Evolutionary conservation across 345 rosid species (phyloP), one percentile per base, ranked within the genome.

Genomic region (Populus tremula): DNA sequence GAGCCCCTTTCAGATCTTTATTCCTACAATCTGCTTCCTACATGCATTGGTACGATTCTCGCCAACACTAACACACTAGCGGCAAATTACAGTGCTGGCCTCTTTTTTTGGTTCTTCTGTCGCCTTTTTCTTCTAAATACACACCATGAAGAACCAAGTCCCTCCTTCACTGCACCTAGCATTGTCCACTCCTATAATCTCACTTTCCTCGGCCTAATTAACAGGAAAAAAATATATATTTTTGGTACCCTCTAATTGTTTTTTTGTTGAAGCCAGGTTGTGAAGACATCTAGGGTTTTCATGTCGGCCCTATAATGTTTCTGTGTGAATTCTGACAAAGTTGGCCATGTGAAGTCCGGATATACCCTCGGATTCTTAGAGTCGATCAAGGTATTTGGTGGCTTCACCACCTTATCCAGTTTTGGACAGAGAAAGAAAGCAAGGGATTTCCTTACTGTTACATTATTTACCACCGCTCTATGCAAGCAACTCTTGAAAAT

Each of bases 401-500:
- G 97, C 71, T 85, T 85, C 77, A 96, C 93, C 74, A 94, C 91
- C 81, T 84, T 91, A 73, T 94, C 98, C 27, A 75, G 83, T 85
- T 78, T 84, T 2, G 99, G 99, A 85, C 97, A 92, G 71, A 94
- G 73, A 82, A 96, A 96, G 88, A 96, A 96, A 9, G 99, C 98
- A 21, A 96, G 89, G 38, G 99, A 94, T 84, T 90, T 94, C 78
- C 99, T 91, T 38, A 91, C 84, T 8, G 79, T 92, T 76, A 38
- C 76, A 49, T 82, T 91, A 80, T 92, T 96, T 71, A 96, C 98
- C 59, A 96, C 97, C 9, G 99, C 99, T 72, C 97, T 81, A 82
- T 96, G 99, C 84, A 96, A 74, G 87, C 98, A 94, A 76, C 99
- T 96, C 84, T 91, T 96, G 91, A 88, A 94, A 77, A 79, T 85